Evolutionary conservation across 495 filamentous ascomycete species (phyloP), one percentile per base, ranked within the genome.

Genomic region (Parachaetomium inaequale): DNA sequence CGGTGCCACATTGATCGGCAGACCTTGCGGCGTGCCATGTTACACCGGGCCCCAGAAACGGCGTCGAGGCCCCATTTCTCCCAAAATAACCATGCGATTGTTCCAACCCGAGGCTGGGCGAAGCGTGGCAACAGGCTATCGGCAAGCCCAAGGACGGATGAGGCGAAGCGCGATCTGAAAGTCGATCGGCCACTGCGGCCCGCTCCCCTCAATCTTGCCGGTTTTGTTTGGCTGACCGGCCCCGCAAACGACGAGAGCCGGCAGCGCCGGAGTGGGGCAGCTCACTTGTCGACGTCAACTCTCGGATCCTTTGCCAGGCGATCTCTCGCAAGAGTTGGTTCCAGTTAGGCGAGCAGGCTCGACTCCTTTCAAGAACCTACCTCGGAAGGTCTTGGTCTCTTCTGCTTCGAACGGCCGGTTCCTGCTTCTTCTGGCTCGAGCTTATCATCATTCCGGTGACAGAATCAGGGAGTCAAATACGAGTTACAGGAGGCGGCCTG

Each of bases 1-100:
- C 46, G 23, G 57, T 59, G 32, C 57, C 23, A 59, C 45, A n/a
- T 40, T 38, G 57, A 51, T 59, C 57, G 57, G 45, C 57, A 59
- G 7, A 59, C 25, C 54, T 11, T 31, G 36, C 25, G 54, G 25
- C 38, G 38, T 1, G 15, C 38, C 0, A 29, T 26, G 51, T 54
- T 28, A 28, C 53, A 55, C 53, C 11, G 23, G 2, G 12, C 32
- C 11, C n/a, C 11, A 43, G 34, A n/a, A 29, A 7, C 28, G 25
- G 36, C 32, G 11, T 25, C 25, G 14, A 17, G n/a, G n/a, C 46
- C 31, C 26, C 47, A 31, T 15, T 31, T 31, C 23, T 19, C 31
- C 19, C 28, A 53, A 55, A 55, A 55, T 55, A 55, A 55, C 12
- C 50, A 53, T 21, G 28, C 17, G 7, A 53, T 47, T 50, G 25